These are phyloP conservation scores for Anisodus tanguticus DNA, from an alignment of 257 asterid species.

Conservation along the genomic window DNA sequence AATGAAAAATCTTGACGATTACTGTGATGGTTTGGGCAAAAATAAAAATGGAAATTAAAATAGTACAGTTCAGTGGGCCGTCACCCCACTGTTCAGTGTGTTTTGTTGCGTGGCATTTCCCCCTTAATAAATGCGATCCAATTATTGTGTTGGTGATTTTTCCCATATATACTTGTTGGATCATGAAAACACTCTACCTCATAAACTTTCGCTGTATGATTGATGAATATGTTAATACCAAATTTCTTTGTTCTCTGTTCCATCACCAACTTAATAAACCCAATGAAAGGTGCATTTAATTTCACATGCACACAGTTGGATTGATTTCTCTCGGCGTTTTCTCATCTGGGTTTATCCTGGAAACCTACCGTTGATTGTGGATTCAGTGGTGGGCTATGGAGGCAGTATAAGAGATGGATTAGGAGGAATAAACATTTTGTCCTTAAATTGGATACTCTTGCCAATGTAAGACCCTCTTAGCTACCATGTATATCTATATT, in stretches of 20 bases:
- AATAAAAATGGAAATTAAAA: too few relatives aligned
- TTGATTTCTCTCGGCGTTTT: too few relatives aligned
- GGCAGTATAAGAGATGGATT: slow-evolving; percentile 89
- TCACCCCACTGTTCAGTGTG: too few relatives aligned
- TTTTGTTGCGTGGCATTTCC: too few relatives aligned
- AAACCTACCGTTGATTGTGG: too few relatives aligned
- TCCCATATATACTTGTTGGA: background rate
- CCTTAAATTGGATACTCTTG: slow-evolving; percentile 80
- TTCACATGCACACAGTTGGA: background rate
- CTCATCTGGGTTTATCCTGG: too few relatives aligned
- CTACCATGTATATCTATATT: background rate
- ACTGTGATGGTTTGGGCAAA: too few relatives aligned
- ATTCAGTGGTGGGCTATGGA: slow-evolving; percentile 60
- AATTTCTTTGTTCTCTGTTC: background rate
- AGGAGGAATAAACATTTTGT: slow-evolving; percentile 76
- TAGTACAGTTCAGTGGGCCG: too few relatives aligned
- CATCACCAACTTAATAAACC: background rate
- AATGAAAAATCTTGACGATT: too few relatives aligned
- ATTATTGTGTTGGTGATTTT: too few relatives aligned
- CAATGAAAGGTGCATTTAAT: too few relatives aligned
- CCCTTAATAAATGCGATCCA: too few relatives aligned
- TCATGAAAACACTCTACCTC: background rate
- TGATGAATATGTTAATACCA: slow-evolving; percentile 11
- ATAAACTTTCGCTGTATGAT: background rate
- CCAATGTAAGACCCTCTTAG: slow-evolving; percentile 65